These are phyloP conservation scores for Diaporthe sp. DNA, from an alignment of 2,329 filamentous ascomycete genomes.

Conservation along the genomic window DNA sequence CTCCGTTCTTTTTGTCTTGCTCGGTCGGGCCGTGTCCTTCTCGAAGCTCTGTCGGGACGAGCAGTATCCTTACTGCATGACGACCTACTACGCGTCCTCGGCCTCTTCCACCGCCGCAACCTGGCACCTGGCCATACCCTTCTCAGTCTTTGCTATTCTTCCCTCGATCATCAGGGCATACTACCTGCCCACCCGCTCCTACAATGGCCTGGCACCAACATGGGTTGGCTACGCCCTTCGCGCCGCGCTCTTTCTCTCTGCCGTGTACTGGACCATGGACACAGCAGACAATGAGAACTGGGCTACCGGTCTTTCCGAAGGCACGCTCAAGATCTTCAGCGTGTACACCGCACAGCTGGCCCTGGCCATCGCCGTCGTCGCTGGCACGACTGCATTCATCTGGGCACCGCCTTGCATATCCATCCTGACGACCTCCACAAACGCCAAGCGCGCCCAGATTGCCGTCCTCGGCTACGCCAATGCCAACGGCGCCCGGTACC, in stretches of 20 bases:
- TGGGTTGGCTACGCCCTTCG: constrained; percentile 90
- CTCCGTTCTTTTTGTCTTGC: constrained; percentile 83
- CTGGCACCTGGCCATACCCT: constrained; percentile 89
- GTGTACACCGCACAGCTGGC: constrained; percentile 85
- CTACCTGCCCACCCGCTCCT: constrained; percentile 85
- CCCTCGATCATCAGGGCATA: constrained; percentile 85
- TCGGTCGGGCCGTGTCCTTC: constrained; percentile 85
- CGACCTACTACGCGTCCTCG: constrained; percentile 94
- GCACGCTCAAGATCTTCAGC: constrained; percentile 79
- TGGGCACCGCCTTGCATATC: constrained; percentile 89
- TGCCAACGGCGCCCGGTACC: constrained; percentile 90
- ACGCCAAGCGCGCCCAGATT: constrained; percentile 67
- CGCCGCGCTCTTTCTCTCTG: constrained; percentile 79
- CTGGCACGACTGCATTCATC: constrained; percentile 86
- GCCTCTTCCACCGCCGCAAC: constrained; percentile 92
- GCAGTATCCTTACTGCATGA: constrained; percentile 96
- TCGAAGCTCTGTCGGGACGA: constrained; percentile 96
- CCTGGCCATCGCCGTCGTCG: constrained; percentile 84
- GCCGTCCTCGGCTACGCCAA: constrained; percentile 94
- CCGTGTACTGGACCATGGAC: constrained; percentile 90
- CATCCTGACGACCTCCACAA: constrained; percentile 69
- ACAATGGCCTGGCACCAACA: constrained; percentile 85
- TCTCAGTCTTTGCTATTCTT: constrained; percentile 78
- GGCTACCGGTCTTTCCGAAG: constrained; percentile 73
- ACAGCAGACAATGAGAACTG: constrained; percentile 89